These are phyloP conservation scores for Citrus australasica DNA, from an alignment of 345 rosid genomes.

Conservation along the genomic window DNA sequence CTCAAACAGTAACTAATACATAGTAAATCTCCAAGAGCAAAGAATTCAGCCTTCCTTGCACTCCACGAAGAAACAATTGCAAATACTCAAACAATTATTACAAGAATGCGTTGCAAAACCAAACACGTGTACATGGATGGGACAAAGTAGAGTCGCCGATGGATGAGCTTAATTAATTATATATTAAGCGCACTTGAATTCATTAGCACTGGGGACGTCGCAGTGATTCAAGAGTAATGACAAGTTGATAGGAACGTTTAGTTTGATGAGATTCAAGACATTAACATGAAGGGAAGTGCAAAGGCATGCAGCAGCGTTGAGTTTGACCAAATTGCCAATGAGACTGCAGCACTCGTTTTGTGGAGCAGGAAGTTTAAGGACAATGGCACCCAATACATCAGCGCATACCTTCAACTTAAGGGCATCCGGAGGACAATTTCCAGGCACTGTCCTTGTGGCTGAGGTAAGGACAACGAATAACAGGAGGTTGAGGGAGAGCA, in stretches of 20 bases:
- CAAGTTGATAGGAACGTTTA: constrained; percentile 44
- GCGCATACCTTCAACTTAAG: background rate
- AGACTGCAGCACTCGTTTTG: background rate
- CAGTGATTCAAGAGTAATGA: constrained; percentile 58
- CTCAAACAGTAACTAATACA: background rate
- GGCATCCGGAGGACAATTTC: background rate
- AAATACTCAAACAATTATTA: background rate
- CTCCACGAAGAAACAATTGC: background rate
- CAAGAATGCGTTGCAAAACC: too few species aligned
- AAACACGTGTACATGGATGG: background rate
- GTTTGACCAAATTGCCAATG: constrained; percentile 7
- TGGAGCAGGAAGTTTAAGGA: background rate
- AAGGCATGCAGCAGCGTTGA: constrained; percentile 30
- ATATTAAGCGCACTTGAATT: constrained; percentile 44
- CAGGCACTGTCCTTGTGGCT: background rate
- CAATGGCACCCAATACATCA: background rate
- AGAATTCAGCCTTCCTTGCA: background rate
- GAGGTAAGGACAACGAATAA: background rate
- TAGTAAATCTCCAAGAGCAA: background rate
- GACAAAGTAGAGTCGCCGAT: too few species aligned
- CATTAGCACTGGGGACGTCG: constrained; percentile 33
- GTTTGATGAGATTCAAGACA: constrained; percentile 22
- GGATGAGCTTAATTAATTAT: background rate
- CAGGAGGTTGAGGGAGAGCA: background rate
- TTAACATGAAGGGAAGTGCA: constrained; percentile 26